Evolutionary conservation across 192 early-diverging fungal species (phyloP).

Genomic region (Powellomyces hirtus): DNA sequence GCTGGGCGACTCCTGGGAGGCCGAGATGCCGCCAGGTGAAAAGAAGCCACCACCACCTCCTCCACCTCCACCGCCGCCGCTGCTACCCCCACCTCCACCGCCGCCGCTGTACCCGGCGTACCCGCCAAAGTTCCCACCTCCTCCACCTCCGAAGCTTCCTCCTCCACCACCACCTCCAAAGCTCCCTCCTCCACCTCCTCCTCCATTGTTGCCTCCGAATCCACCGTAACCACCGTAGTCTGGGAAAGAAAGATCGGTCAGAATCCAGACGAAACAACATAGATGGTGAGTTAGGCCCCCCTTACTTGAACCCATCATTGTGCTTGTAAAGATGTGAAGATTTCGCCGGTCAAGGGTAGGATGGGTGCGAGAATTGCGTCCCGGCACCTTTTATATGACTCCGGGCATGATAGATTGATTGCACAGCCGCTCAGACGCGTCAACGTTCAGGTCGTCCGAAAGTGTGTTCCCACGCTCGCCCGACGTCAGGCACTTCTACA

Average conservation of each 20-base stretch:
- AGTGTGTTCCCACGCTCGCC: no score
- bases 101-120: not conserved
- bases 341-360: no score
- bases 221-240: constrained; percentile 24
- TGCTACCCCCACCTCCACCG: constrained; percentile 7
- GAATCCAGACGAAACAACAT: not conserved
- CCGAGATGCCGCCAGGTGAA: not conserved
- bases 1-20: constrained; percentile 3
- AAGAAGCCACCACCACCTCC: constrained; percentile 21
- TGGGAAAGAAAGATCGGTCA: not conserved
- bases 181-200: not conserved
- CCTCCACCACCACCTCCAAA: not conserved
- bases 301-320: constrained; percentile 14
- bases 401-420: no score
- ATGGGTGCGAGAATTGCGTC: no score
- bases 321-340: no score
- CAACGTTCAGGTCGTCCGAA: no score
- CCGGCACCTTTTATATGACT: no score
- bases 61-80: not conserved
- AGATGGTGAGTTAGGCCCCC: not conserved
- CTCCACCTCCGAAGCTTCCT: not conserved
- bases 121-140: constrained; percentile 5
- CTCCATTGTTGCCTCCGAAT: not conserved
- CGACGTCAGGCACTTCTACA: no score
- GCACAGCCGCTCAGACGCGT: no score